Base-by-base conservation (phyloP, 257 asterid genomes). In the Dorcoceras hygrometricum region DNA sequence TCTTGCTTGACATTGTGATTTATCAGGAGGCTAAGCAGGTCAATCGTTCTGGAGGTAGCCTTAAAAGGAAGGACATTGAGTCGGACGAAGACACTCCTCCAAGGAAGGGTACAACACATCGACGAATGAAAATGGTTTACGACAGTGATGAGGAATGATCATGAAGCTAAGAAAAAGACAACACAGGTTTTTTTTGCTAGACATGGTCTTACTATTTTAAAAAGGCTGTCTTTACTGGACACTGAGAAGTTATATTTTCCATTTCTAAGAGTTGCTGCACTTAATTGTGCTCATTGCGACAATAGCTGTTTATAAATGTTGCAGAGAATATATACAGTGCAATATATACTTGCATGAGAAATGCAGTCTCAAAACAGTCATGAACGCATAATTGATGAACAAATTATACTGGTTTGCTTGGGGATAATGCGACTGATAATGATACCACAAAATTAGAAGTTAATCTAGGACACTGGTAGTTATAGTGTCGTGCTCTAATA, bases 51-150 rank as follows among this genome's bases (percentile, higher is more conserved):
- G 77, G 87, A 71, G 79, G 93, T 67, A 67, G 86, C 67, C 68
- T 68, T 62, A 93, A 88, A 80, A 80, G 96, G 73, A 90, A 90
- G 83, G 88, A 72, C 60, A 86, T 93, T 3, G 97, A 93, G 70
- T 93, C 97, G 2, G 99, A 93, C 46, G 97, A 86, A 73, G 99
- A 88, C 65, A 85, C 96, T 69, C 95, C 97, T 79, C 99, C 89
- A 16, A 79, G 86, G 81, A 90, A 93, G 81, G 51, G 59, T 32
- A 64, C 90, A 43, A 62, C 88, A 24, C 97, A 85, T 76, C 91
- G 99, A 51, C 83, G 96, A 62, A 93, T 83, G 96, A 89, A 95
- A 69, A 86, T 90, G 80, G 84, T 93, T 56, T 90, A 80, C 55
- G 97, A 90, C 51, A 90, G 96, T 6, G 99, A 93, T 18, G 98